A percentile compares a stretch with the other conserved stretches of the same genome.
phyloP scores from a whole-genome alignment of 108 stramenopile genomes.

The Parmales sp. region DNA sequence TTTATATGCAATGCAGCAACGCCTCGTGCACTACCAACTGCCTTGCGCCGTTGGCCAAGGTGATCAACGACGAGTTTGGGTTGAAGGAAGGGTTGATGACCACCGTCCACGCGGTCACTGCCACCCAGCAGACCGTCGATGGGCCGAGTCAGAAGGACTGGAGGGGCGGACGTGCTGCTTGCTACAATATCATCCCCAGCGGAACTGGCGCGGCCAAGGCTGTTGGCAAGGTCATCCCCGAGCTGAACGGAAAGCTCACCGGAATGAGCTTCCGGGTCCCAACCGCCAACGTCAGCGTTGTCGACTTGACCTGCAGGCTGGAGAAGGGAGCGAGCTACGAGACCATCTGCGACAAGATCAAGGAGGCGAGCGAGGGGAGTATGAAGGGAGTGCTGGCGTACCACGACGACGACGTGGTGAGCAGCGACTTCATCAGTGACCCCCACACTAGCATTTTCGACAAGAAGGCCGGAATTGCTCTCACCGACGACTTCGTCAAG shows the following conservation, averaged over 20 bases:
- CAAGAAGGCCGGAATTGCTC: constrained; percentile 59
- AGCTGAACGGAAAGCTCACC: constrained; percentile 60
- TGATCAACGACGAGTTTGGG: constrained; percentile 55
- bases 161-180: constrained; percentile 52
- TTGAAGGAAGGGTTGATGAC: constrained; percentile 60
- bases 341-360: constrained; percentile 40
- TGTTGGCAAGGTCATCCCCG: constrained; percentile 52
- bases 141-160: constrained; percentile 59
- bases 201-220: constrained; percentile 50
- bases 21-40: constrained; percentile 62
- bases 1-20: too few relatives aligned
- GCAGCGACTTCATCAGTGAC: constrained; percentile 47
- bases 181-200: constrained; percentile 54
- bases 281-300: constrained; percentile 51
- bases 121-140: constrained; percentile 55
- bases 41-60: constrained; percentile 56
- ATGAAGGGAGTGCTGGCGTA: constrained; percentile 49
- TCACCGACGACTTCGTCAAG: constrained; percentile 94
- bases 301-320: constrained; percentile 49
- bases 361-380: constrained; percentile 46
- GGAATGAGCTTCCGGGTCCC: constrained; percentile 63
- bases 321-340: constrained; percentile 49
- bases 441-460: constrained; percentile 46
- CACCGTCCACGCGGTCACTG: constrained; percentile 58
- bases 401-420: constrained; percentile 53